These are phyloP conservation scores for Panicum miliaceum DNA, from an alignment of 176 grass and related monocot genomes.

Conservation along the genomic window DNA sequence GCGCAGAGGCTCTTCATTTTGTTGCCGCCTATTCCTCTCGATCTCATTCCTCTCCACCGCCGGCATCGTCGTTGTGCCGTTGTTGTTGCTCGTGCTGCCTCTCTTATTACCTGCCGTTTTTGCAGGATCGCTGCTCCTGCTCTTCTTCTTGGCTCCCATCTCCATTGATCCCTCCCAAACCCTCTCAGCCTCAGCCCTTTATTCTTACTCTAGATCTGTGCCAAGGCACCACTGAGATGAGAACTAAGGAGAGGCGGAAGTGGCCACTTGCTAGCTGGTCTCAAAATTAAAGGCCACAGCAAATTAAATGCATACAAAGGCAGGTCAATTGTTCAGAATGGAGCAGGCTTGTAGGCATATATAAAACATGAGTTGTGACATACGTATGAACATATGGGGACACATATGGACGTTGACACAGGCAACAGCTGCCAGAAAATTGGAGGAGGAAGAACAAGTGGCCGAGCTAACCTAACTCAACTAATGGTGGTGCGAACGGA, in stretches of 20 bases:
- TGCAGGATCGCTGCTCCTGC: neutral
- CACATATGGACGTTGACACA: neutral
- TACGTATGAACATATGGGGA: neutral
- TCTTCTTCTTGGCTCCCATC: neutral
- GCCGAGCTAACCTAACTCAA: neutral
- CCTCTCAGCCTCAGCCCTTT: neutral
- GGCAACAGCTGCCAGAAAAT: neutral
- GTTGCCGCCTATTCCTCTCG: constrained; percentile 65
- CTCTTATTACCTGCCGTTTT: neutral
- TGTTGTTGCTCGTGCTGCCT: neutral
- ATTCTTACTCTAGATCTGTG: neutral
- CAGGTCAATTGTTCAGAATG: neutral
- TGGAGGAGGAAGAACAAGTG: neutral
- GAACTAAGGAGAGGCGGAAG: no score
- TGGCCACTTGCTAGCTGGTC: no score
- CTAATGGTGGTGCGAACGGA: neutral
- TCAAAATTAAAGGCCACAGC: no score
- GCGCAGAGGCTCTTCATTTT: constrained; percentile 72
- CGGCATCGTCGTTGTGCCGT: neutral
- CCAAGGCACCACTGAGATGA: neutral
- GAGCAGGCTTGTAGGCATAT: neutral
- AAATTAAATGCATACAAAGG: neutral
- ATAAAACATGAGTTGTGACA: neutral
- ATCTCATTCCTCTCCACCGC: constrained; percentile 59
- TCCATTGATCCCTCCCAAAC: neutral